Conservation (phyloP, 495 filamentous ascomycete genomes). For the Penicillium fimorum region DNA sequence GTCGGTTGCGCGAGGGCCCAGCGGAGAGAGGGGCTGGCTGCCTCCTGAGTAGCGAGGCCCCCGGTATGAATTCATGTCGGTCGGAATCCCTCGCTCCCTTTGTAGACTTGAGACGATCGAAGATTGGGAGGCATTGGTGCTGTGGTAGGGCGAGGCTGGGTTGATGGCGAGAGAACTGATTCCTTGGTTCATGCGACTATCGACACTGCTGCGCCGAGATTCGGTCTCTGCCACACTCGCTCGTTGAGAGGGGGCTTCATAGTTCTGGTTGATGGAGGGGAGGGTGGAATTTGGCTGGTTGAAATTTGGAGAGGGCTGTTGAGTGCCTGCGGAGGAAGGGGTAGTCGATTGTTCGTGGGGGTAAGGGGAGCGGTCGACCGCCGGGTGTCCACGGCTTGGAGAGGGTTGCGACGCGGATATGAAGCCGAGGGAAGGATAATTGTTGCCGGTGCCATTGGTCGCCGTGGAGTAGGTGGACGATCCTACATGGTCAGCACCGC, state of each 20-base stretch:
- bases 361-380: conserved; percentile 49
- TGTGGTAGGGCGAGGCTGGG: conserved; percentile 66
- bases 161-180: conserved; percentile 69
- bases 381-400: conserved; percentile 44
- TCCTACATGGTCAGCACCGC: conserved; percentile 40
- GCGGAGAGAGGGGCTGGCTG: conserved; percentile 46
- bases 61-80: conserved; percentile 55
- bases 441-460: conserved; percentile 46
- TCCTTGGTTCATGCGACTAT: conserved; percentile 69
- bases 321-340: conserved; percentile 46
- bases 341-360: conserved; percentile 42
- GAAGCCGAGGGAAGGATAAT: conserved; percentile 50
- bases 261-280: conserved; percentile 53
- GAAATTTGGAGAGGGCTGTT: conserved; percentile 46
- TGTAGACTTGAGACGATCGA: conserved; percentile 67
- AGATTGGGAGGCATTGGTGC: conserved; percentile 72
- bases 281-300: conserved; percentile 43
- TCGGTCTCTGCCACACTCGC: conserved; percentile 49
- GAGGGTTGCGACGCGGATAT: conserved; percentile 51
- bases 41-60: conserved; percentile 49
- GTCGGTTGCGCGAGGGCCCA: conserved; percentile 44
- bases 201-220: conserved; percentile 75
- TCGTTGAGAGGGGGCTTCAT: conserved; percentile 46
- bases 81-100: conserved; percentile 51
- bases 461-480: conserved; percentile 56